Percentiles rank a stretch among this genome's conserved stretches.
phyloP scores from a whole-genome alignment of 1,139 yeast species.

The Citeromyces hawaiiensis region DNA sequence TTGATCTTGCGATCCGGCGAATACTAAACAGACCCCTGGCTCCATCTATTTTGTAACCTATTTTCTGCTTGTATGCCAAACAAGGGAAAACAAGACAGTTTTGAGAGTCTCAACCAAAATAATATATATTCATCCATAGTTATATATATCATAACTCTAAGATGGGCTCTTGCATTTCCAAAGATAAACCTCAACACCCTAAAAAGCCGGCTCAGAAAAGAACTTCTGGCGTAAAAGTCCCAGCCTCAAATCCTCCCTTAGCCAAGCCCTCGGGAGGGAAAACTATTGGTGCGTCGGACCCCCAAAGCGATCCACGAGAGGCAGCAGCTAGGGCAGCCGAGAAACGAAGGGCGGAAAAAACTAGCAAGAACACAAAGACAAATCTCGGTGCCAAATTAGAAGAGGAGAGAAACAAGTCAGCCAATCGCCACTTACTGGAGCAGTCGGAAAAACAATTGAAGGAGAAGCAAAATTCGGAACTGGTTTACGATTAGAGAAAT shows the following conservation, averaged over 20 bases:
- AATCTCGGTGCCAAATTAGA: slow-evolving; percentile 13
- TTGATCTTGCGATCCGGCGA: no score
- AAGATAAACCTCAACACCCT: background rate
- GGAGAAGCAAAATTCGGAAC: slow-evolving; percentile 2
- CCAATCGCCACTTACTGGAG: slow-evolving; percentile 5
- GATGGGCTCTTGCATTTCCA: slow-evolving; percentile 3
- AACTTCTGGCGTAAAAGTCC: no score
- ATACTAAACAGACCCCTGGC: no score
- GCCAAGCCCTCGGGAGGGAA: background rate
- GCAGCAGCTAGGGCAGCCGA: slow-evolving; percentile 17
- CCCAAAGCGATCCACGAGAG: slow-evolving; percentile 9
- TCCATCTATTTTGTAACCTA: no score
- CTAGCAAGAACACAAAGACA: slow-evolving; percentile 9
- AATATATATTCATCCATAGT: no score
- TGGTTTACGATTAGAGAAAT: slow-evolving; percentile 4
- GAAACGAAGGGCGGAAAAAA: slow-evolving; percentile 8
- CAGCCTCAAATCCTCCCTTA: background rate
- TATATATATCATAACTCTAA: no score
- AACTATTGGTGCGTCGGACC: background rate
- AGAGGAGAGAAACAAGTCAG: slow-evolving; percentile 10
- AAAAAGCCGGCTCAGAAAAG: background rate
- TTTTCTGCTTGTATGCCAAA: no score
- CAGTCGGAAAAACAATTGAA: slow-evolving; percentile 3
- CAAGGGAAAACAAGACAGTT: no score
- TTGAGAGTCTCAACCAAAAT: no score